phyloP scores from a whole-genome alignment of 106 monocot genomes.

The Dactylorhiza incarnata region DNA sequence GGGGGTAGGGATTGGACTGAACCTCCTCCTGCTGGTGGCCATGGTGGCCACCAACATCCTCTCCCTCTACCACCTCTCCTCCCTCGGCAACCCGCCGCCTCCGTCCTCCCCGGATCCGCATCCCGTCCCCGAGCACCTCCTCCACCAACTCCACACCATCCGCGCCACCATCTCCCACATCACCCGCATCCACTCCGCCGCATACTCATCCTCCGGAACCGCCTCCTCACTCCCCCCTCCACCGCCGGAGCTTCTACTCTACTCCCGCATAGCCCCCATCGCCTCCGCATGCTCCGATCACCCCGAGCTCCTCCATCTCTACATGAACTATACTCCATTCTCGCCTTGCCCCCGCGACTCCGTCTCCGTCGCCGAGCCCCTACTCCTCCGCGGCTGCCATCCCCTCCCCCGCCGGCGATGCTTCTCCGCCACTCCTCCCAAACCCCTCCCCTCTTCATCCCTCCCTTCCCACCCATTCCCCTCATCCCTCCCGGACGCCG shows the following conservation, averaged over 20 bases:
- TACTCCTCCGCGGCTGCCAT: slow-evolving; percentile 92
- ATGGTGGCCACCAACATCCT: slow-evolving; percentile 74
- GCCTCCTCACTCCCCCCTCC: slow-evolving; percentile 13
- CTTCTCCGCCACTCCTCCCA: slow-evolving; percentile 51
- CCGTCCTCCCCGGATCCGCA: background rate
- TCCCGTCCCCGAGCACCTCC: slow-evolving; percentile 34
- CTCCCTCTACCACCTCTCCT: slow-evolving; percentile 79
- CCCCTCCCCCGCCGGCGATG: slow-evolving; percentile 99
- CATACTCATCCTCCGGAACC: slow-evolving; percentile 4
- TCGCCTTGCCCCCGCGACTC: slow-evolving; percentile 58
- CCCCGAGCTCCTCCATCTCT: slow-evolving; percentile 86
- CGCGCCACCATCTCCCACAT: slow-evolving; percentile 45
- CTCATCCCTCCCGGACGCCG: slow-evolving; percentile 41
- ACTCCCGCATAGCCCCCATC: slow-evolving; percentile 62
- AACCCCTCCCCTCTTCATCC: background rate
- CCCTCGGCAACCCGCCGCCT: slow-evolving; percentile 16
- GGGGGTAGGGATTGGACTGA: slow-evolving; percentile 43
- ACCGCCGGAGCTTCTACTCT: slow-evolving; percentile 60
- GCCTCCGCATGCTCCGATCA: slow-evolving; percentile 86
- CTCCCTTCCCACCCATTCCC: slow-evolving; percentile 12
- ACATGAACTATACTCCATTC: slow-evolving; percentile 94
- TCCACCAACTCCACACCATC: slow-evolving; percentile 43
- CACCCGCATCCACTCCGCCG: slow-evolving; percentile 27
- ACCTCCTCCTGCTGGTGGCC: slow-evolving; percentile 52
- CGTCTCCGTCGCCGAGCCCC: slow-evolving; percentile 54